phyloP scores from a whole-genome alignment of 345 rosid species.

The Eucalyptus sideroxylon region DNA sequence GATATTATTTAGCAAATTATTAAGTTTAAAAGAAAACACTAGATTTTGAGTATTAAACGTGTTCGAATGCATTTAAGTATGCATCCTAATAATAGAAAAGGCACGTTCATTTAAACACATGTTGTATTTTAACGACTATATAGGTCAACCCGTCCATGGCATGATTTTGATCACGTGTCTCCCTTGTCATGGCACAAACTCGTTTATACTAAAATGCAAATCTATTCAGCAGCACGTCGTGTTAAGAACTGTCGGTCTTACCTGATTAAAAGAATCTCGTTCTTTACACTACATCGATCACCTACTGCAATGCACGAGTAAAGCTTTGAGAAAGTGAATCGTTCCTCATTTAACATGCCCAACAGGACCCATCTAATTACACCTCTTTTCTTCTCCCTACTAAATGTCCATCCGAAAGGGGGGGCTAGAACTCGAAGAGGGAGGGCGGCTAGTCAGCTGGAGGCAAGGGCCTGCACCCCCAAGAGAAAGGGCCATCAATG shows the following conservation, averaged over 20 bases:
- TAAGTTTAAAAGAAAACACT: neutral
- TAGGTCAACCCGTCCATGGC: neutral
- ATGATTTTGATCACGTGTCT: neutral
- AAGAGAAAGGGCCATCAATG: neutral
- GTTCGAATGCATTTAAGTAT: neutral
- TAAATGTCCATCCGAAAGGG: neutral
- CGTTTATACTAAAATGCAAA: fast-evolving
- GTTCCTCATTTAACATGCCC: neutral
- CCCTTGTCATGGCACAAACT: fast-evolving
- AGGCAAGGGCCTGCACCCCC: neutral
- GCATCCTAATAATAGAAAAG: neutral
- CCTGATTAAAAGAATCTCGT: fast-evolving
- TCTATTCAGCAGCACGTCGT: fast-evolving
- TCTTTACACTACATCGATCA: fast-evolving
- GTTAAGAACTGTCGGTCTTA: fast-evolving
- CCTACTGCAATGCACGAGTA: fast-evolving
- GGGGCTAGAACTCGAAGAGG: neutral
- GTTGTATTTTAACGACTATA: too few species aligned
- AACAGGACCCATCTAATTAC: neutral
- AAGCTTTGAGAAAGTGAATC: too few species aligned
- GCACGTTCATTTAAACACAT: too few species aligned
- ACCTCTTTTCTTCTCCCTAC: neutral
- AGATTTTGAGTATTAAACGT: neutral
- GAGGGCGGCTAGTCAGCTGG: neutral
- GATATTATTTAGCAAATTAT: neutral